Conservation (phyloP, 129 eudicot genomes). For the Helichrysum umbraculigerum region DNA sequence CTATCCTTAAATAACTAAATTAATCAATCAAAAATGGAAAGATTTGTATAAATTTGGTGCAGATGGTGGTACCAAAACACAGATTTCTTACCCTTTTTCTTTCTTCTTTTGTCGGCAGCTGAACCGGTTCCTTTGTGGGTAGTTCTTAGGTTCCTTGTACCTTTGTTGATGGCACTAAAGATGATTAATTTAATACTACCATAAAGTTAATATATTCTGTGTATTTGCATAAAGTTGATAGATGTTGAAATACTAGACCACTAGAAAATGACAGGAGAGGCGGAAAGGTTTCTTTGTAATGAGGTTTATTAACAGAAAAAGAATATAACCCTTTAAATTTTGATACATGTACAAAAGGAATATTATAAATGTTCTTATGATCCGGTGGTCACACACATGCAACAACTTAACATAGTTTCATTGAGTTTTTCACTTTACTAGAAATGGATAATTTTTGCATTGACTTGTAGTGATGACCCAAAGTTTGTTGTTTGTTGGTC, state of each 20-base stretch:
- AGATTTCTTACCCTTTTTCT: slow-evolving; percentile 25
- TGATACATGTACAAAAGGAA: neutral
- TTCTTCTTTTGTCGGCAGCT: slow-evolving; percentile 27
- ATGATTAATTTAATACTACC: neutral
- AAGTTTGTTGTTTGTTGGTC: neutral
- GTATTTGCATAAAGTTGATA: slow-evolving; percentile 20
- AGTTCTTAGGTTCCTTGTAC: slow-evolving; percentile 27
- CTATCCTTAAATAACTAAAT: neutral
- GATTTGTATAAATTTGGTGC: slow-evolving; percentile 11
- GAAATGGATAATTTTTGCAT: neutral
- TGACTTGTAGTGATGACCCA: neutral
- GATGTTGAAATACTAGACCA: slow-evolving; percentile 23
- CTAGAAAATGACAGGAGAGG: slow-evolving; percentile 29
- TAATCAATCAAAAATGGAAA: neutral
- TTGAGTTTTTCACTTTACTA: neutral
- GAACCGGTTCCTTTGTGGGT: slow-evolving; percentile 29
- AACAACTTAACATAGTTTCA: neutral
- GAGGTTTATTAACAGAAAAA: slow-evolving; percentile 2
- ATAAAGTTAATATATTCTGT: neutral
- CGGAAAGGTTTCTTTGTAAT: slow-evolving; percentile 13
- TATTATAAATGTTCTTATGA: neutral
- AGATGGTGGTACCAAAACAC: slow-evolving; percentile 2
- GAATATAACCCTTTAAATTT: neutral
- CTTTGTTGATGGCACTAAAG: slow-evolving; percentile 20
- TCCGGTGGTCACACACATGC: neutral